Evolutionary conservation across 2,329 filamentous ascomycete species (phyloP).

Genomic region (Pleomassaria siparia): DNA sequence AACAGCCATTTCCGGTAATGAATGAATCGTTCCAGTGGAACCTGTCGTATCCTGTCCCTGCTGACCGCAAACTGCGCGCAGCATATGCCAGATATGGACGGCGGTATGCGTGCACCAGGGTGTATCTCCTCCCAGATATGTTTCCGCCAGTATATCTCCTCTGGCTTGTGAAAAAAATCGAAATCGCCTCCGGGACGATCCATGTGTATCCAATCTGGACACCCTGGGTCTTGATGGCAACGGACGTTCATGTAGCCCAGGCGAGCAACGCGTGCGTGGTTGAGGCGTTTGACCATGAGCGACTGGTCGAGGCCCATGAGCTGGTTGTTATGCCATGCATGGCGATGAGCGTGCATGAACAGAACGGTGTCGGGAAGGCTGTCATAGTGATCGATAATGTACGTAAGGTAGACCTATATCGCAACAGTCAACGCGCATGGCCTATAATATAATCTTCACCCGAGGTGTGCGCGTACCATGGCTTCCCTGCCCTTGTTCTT

Average conservation of each 20-base stretch:
- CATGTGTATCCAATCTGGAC: conserved; percentile 60
- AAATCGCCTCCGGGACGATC: conserved; percentile 43
- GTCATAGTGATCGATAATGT: conserved; percentile 65
- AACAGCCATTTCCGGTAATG: conserved; percentile 57
- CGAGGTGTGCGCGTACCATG: conserved; percentile 44
- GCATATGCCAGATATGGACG: conserved; percentile 49
- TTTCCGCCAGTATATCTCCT: conserved; percentile 40
- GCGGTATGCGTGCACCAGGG: conserved; percentile 42
- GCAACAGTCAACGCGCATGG: conserved; percentile 3
- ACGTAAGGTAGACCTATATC: conserved; percentile 56
- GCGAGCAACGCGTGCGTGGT: conserved; percentile 52
- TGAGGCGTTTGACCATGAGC: conserved; percentile 54
- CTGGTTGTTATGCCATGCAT: conserved; percentile 63
- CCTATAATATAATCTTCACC: background rate
- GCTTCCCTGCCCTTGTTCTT: conserved; percentile 65
- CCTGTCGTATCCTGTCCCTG: conserved; percentile 50
- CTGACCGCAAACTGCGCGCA: conserved; percentile 60
- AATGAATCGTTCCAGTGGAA: conserved; percentile 54
- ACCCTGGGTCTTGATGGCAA: conserved; percentile 60
- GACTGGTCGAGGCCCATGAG: conserved; percentile 54
- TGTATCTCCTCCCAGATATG: conserved; percentile 46
- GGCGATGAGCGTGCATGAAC: conserved; percentile 60
- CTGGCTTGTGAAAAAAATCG: conserved; percentile 43
- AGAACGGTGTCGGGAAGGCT: conserved; percentile 59
- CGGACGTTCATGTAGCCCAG: conserved; percentile 63